These are phyloP conservation scores for Ustilago xerochloae DNA, from an alignment of 1,284 basidiomycete species.

Conservation along the genomic window DNA sequence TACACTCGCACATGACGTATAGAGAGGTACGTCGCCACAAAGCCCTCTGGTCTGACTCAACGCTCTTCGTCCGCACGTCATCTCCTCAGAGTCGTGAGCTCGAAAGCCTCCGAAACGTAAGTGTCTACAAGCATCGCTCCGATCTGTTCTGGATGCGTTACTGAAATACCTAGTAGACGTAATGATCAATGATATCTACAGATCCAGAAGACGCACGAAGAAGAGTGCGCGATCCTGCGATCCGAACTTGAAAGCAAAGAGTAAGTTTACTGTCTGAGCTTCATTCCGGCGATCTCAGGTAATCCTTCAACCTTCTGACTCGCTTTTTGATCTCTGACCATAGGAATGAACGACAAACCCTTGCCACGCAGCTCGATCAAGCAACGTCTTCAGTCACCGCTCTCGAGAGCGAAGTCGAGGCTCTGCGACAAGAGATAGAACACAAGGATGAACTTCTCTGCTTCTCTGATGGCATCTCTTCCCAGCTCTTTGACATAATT, in stretches of 20 bases:
- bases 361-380: conserved; percentile 11
- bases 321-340: not conserved
- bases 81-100: conserved; percentile 28
- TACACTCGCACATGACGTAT: not conserved
- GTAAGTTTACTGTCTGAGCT: conserved; percentile 3
- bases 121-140: not conserved
- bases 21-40: not conserved
- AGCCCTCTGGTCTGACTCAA: not conserved
- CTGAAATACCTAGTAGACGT: not conserved
- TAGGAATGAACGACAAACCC: conserved; percentile 10
- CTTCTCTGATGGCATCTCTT: conserved; percentile 27
- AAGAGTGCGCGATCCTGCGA: conserved; percentile 7
- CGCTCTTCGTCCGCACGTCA: not conserved
- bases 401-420: conserved; percentile 9
- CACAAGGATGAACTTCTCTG: conserved; percentile 38
- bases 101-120: conserved; percentile 26
- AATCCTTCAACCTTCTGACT: too few species aligned
- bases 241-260: conserved; percentile 9
- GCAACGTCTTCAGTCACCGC: not conserved
- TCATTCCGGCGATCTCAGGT: not conserved
- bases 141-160: too few species aligned
- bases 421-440: conserved; percentile 3
- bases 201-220: conserved; percentile 16
- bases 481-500: conserved; percentile 26
- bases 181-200: not conserved